phyloP scores from a whole-genome alignment of 306 rosid genomes.

The Phaseolus lunatus region DNA sequence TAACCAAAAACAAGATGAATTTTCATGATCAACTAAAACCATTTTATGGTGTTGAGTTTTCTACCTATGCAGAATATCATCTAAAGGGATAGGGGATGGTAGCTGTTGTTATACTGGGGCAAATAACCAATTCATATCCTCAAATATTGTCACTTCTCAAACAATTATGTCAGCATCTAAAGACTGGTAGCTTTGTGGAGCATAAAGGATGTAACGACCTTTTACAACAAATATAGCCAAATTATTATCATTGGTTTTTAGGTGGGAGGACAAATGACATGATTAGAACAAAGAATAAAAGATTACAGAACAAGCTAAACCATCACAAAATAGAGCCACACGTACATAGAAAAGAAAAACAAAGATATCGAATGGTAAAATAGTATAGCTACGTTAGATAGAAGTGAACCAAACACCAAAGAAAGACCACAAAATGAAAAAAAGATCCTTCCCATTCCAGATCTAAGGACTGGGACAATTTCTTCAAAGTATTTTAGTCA shows the following conservation, averaged over 20 bases:
- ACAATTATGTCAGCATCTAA: background rate
- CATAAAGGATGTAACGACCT: slow-evolving; percentile 19
- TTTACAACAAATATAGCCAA: slow-evolving; percentile 3
- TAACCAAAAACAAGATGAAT: slow-evolving; percentile 25
- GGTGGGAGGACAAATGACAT: background rate
- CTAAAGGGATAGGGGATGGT: background rate
- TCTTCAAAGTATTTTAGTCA: slow-evolving; percentile 8
- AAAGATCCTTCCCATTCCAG: background rate
- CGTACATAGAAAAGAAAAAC: slow-evolving; percentile 10
- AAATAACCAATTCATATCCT: background rate
- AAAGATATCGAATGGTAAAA: slow-evolving; percentile 1
- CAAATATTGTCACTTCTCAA: background rate
- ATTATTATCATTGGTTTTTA: background rate
- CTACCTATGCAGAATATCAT: background rate
- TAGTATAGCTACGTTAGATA: background rate
- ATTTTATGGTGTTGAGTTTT: background rate
- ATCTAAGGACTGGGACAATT: slow-evolving; percentile 15
- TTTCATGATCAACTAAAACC: slow-evolving; percentile 17
- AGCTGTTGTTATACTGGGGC: background rate
- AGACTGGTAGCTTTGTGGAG: background rate
- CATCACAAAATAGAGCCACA: background rate
- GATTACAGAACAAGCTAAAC: background rate
- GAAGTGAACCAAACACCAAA: slow-evolving; percentile 6
- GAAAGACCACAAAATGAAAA: background rate
- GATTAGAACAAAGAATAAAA: background rate